Conservation (phyloP, 805 yeast genomes). For the Lachancea meyersii region DNA sequence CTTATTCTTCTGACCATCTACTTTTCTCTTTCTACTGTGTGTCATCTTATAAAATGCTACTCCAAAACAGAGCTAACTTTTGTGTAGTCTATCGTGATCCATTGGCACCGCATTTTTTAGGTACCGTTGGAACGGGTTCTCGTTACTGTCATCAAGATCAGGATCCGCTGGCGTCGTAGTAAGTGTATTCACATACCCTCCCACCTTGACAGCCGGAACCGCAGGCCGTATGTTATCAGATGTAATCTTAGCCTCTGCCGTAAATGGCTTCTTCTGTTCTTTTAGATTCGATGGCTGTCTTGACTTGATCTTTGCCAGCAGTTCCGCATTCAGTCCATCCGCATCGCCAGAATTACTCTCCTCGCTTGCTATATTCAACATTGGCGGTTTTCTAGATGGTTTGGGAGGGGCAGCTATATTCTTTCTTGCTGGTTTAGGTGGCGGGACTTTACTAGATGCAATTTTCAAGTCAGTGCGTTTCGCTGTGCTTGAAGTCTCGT, state of each 20-base stretch:
- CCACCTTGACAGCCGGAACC: conserved; percentile 1
- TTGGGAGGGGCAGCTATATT: not conserved
- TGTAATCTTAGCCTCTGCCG: not conserved
- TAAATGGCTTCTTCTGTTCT: not conserved
- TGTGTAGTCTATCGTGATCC: conserved; percentile 32
- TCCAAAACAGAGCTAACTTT: conserved; percentile 2
- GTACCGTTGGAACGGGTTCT: conserved; percentile 35
- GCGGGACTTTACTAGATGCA: not conserved
- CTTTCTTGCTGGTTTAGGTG: conserved; percentile 4
- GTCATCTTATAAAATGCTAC: conserved; percentile 1
- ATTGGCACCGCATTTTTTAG: conserved; percentile 36
- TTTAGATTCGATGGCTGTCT: not conserved
- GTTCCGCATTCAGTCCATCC: not conserved
- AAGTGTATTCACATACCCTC: not conserved
- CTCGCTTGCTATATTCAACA: not conserved
- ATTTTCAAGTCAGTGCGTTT: not conserved
- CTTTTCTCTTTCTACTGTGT: not conserved
- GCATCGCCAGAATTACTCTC: not conserved
- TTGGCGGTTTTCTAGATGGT: not conserved
- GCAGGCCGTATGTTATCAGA: conserved; percentile 2
- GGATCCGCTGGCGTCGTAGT: conserved; percentile 1
- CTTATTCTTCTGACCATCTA: not conserved
- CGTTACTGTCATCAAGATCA: conserved; percentile 17
- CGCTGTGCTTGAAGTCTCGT: not conserved
- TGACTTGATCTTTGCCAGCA: conserved; percentile 1